phyloP scores from a whole-genome alignment of 345 rosid species.

The Ceriops zippeliana region DNA sequence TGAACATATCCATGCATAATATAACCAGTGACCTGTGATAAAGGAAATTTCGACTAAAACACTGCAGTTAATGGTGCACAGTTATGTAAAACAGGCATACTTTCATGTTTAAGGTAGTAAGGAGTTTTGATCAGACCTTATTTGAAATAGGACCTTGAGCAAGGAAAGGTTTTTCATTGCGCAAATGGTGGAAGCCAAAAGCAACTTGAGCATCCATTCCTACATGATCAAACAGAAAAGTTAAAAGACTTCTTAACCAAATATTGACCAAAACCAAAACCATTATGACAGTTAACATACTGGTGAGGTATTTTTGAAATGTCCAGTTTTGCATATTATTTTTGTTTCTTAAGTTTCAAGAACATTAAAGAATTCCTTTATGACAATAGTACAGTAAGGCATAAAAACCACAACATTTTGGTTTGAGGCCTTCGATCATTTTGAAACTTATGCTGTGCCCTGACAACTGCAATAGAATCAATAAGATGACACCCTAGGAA shows the following conservation, averaged over 20 bases:
- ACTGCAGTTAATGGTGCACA: background rate
- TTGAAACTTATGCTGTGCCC: background rate
- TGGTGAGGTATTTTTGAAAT: background rate
- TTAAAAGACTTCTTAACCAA: conserved; percentile 3
- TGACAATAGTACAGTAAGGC: background rate
- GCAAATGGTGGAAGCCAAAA: conserved; percentile 92
- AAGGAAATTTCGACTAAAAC: too few species aligned
- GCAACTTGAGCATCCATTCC: conserved; percentile 99
- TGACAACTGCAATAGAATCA: background rate
- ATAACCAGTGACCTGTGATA: too few species aligned
- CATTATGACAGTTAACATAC: background rate
- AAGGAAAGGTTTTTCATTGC: conserved; percentile 88
- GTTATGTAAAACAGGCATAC: background rate
- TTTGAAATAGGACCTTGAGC: conserved; percentile 93
- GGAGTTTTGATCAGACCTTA: conserved; percentile 50
- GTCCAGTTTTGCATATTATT: background rate
- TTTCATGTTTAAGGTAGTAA: background rate
- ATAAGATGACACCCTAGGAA: background rate
- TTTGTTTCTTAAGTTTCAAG: background rate
- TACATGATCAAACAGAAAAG: conserved; percentile 23
- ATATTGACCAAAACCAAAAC: background rate
- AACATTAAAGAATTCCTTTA: conserved; percentile 1
- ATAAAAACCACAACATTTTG: background rate
- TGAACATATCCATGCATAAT: too few species aligned
- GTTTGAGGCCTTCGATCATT: background rate